Percentiles rank a stretch among this genome's conserved stretches.
Conservation (phyloP, 2,329 filamentous ascomycete species). For the Ophiostoma montium region DNA sequence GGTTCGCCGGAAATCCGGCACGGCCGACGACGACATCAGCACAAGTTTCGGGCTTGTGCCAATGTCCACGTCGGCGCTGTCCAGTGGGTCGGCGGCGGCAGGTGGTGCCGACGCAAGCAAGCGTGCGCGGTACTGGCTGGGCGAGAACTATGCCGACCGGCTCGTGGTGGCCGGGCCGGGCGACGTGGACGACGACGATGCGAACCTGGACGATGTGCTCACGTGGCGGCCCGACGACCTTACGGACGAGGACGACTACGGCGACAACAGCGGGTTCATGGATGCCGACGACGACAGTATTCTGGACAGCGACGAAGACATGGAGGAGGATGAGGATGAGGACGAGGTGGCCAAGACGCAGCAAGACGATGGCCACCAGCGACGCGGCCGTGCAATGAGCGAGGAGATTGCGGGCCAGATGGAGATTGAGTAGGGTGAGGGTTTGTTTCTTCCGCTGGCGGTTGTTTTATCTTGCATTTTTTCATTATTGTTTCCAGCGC, state of each 20-base stretch:
- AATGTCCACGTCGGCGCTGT: slow-evolving; percentile 3
- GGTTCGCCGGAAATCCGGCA: neutral
- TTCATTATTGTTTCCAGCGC: neutral
- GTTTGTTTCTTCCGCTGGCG: neutral
- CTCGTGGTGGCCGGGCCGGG: slow-evolving; percentile 30
- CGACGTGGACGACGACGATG: slow-evolving; percentile 34
- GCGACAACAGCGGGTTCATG: slow-evolving; percentile 31
- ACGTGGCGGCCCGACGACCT: slow-evolving; percentile 46
- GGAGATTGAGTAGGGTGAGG: slow-evolving; percentile 35
- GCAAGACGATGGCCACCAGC: slow-evolving; percentile 16
- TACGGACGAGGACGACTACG: slow-evolving; percentile 40
- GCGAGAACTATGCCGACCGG: slow-evolving; percentile 43
- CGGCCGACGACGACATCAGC: neutral
- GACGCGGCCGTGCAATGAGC: slow-evolving; percentile 37
- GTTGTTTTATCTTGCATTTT: neutral
- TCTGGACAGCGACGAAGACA: slow-evolving; percentile 22
- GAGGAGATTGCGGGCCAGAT: slow-evolving; percentile 49
- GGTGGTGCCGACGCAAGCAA: slow-evolving; percentile 31
- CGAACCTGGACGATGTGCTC: slow-evolving; percentile 34
- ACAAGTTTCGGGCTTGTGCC: neutral
- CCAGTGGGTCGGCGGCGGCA: neutral
- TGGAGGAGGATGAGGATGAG: slow-evolving; percentile 21
- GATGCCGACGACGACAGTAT: slow-evolving; percentile 24
- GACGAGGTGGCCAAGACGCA: slow-evolving; percentile 22
- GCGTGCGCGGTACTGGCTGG: slow-evolving; percentile 79